Evolutionary conservation across 768 basidiomycete genomes (phyloP), one percentile per base, ranked within the genome.

Genomic region (Dacryopinax primogenitus): DNA sequence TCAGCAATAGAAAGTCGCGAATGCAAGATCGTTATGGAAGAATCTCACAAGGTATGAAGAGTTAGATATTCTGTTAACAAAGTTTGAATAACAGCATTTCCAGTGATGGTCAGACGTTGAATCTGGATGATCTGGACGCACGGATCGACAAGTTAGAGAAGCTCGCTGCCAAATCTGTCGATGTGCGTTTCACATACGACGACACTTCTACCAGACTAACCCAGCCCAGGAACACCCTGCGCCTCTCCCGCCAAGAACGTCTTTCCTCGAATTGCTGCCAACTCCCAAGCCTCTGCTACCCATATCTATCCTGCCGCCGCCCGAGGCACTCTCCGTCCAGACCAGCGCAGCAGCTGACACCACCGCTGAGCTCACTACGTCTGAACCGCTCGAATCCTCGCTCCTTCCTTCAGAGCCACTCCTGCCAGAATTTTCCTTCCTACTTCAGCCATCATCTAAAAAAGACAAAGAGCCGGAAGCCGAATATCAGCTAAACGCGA

Each of bases 11-110:
- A 58, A 58, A 58, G 51, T 58, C 3, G 51, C 51, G 26, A 23
- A 58, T 58, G 51, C 51, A 32, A 58, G 51, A 58, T 58, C 51
- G 32, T 18, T 58, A 6, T 58, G 51, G 51, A 58, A 58, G 51
- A 28, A 9, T 15, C 51, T 58, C 30, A 30, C 11, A 26, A 30
- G 9, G 51, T 58, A 58, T 30, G 51, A 28, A 3, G 12, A 6
- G 11, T 2, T 15, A 18, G 13, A 58, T 13, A 30, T 6, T 2
- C 26, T 13, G 37, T n/a, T 11, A 39, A 4, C 23, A 18, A 28
- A 30, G 3, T 3, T 28, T 44, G 23, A 7, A 23, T 58, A 30
- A 58, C 26, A 4, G 51, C 9, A 4, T 28, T 9, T 32, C 9
- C 30, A 58, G 51, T 15, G 51, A 58, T 28, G 51, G 11, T 4